These are phyloP conservation scores for Amauroascus verrucosus DNA, from an alignment of 2,329 filamentous ascomycete genomes.

Conservation along the genomic window DNA sequence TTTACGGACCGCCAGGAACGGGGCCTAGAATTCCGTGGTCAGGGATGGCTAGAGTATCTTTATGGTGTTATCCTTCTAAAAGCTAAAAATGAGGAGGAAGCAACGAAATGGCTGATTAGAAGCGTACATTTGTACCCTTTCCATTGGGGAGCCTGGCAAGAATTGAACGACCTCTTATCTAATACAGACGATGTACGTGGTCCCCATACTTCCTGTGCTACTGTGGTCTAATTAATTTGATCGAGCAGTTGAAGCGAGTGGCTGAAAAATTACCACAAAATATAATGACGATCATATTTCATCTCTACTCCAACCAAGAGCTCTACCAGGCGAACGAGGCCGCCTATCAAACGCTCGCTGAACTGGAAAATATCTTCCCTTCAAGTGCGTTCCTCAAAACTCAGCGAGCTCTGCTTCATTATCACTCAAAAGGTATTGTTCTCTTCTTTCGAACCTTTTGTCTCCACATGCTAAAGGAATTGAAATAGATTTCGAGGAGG, in stretches of 20 bases:
- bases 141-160: constrained; percentile 96
- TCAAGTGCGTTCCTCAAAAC: constrained; percentile 81
- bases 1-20: constrained; percentile 57
- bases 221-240: constrained; percentile 13
- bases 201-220: constrained; percentile 13
- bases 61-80: constrained; percentile 87
- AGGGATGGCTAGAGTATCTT: constrained; percentile 78
- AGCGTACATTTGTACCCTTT: constrained; percentile 85
- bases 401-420: constrained; percentile 75
- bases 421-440: constrained; percentile 61
- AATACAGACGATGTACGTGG: constrained; percentile 66
- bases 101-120: constrained; percentile 74
- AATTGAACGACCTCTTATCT: constrained; percentile 70
- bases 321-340: constrained; percentile 75
- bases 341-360: constrained; percentile 62
- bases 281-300: constrained; percentile 88
- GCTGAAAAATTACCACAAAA: constrained; percentile 69
- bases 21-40: constrained; percentile 52
- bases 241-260: constrained; percentile 56
- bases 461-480: background rate
- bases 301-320: constrained; percentile 81
- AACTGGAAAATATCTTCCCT: constrained; percentile 76
- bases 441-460: background rate
- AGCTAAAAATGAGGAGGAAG: constrained; percentile 77
- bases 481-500: constrained; percentile 50